Percentiles rank a stretch among this genome's conserved stretches.
Conservation (phyloP, 1,284 basidiomycete species). For the Leccinum pseudoinsigne region DNA sequence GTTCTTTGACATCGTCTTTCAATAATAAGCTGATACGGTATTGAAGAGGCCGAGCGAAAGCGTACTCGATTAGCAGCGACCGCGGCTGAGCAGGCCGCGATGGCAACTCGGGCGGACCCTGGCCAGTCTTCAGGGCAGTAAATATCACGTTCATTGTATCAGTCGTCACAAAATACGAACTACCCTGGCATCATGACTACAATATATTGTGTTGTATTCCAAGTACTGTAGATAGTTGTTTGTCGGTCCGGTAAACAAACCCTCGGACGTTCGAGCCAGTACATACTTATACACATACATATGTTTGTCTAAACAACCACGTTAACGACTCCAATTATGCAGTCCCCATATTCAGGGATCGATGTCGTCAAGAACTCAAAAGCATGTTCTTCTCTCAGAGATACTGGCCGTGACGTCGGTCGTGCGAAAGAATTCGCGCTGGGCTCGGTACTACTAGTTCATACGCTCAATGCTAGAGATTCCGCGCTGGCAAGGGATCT, state of each 20-base stretch:
- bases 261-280: background rate
- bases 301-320: background rate
- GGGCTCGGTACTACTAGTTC: slow-evolving; percentile 51
- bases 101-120: slow-evolving; percentile 58
- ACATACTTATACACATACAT: background rate
- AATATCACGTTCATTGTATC: slow-evolving; percentile 18
- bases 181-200: background rate
- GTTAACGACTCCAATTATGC: slow-evolving; percentile 16
- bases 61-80: slow-evolving; percentile 68
- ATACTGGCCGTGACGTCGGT: slow-evolving; percentile 90
- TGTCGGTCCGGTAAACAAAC: slow-evolving; percentile 21
- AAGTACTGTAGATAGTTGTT: slow-evolving; percentile 13
- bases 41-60: slow-evolving; percentile 92
- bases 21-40: slow-evolving; percentile 69
- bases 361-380: slow-evolving; percentile 44
- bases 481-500: slow-evolving; percentile 70
- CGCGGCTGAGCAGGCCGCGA: slow-evolving; percentile 81
- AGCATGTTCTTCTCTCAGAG: slow-evolving; percentile 85
- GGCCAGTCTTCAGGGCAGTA: slow-evolving; percentile 42
- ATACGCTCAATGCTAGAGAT: slow-evolving; percentile 59
- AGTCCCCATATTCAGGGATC: slow-evolving; percentile 12
- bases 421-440: slow-evolving; percentile 97
- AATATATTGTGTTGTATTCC: background rate
- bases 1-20: slow-evolving; percentile 42
- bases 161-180: slow-evolving; percentile 10